phyloP scores from a whole-genome alignment of 1,284 basidiomycete genomes.

The Malassezia yamatoensis region DNA sequence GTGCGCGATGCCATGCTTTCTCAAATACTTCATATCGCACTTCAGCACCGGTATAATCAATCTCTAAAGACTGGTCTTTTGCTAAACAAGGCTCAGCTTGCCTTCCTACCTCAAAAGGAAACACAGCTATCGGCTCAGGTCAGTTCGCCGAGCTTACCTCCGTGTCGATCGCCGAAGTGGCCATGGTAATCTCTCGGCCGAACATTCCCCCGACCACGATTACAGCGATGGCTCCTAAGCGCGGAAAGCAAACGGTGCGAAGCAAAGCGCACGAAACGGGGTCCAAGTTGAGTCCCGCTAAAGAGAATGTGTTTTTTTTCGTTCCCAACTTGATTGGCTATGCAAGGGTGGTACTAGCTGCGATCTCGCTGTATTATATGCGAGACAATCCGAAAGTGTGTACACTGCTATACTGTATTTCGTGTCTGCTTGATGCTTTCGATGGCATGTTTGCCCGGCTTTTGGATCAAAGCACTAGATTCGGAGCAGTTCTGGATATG shows the following conservation, averaged over 20 bases:
- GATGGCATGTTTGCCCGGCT: conserved; percentile 89
- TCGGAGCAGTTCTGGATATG: conserved; percentile 98
- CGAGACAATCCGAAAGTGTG: conserved; percentile 68
- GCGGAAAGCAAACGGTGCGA: conserved; percentile 19
- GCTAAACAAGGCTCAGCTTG: neutral
- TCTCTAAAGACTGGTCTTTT: neutral
- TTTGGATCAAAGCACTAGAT: conserved; percentile 78
- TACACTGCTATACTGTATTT: conserved; percentile 78
- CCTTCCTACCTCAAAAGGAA: neutral
- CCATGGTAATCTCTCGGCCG: neutral
- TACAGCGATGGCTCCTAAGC: conserved; percentile 10
- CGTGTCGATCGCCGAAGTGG: conserved; percentile 2
- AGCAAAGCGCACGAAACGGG: neutral
- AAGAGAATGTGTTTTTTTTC: conserved; percentile 56
- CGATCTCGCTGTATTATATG: conserved; percentile 83
- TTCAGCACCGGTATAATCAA: neutral
- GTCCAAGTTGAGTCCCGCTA: neutral
- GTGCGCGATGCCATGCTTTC: conserved; percentile 1
- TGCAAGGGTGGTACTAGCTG: conserved; percentile 79
- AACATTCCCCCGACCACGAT: neutral
- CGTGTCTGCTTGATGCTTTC: conserved; percentile 87
- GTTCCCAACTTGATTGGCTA: conserved; percentile 96
- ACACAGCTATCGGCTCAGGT: neutral
- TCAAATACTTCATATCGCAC: conserved; percentile 1
- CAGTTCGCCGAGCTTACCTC: conserved; percentile 4